These are phyloP conservation scores for Prunus mume DNA, from an alignment of 306 rosid genomes.

Conservation along the genomic window DNA sequence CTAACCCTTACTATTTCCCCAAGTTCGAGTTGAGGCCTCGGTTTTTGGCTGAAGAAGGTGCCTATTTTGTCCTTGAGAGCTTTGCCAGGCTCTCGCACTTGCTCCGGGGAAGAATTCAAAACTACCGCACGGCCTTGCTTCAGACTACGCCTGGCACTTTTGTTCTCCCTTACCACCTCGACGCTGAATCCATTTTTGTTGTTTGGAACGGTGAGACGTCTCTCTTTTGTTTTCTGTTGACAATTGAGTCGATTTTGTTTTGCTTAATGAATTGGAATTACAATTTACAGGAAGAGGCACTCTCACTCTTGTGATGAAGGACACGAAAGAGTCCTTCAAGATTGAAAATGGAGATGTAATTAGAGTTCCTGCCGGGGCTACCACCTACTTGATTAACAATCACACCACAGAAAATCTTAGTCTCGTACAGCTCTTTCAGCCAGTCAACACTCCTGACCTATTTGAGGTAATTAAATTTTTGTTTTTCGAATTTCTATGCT, in stretches of 20 bases:
- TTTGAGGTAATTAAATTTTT: conserved; percentile 22
- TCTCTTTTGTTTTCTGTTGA: no score
- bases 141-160: conserved; percentile 38
- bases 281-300: conserved; percentile 31
- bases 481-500: background rate
- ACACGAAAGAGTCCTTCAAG: conserved; percentile 32
- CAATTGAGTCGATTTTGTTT: no score
- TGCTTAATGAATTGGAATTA: background rate
- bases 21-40: background rate
- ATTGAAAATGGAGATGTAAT: conserved; percentile 29
- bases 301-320: conserved; percentile 20
- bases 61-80: conserved; percentile 17
- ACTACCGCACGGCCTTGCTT: conserved; percentile 23
- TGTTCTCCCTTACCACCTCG: conserved; percentile 35
- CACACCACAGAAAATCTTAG: conserved; percentile 24
- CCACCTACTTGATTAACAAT: conserved; percentile 27
- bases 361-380: conserved; percentile 29
- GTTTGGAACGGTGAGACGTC: conserved; percentile 25
- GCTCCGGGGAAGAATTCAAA: conserved; percentile 30
- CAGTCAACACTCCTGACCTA: conserved; percentile 38
- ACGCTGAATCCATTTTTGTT: conserved; percentile 30
- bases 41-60: conserved; percentile 21
- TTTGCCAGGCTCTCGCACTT: conserved; percentile 15
- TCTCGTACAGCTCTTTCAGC: conserved; percentile 22
- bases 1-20: conserved; percentile 37